Evolutionary conservation across 257 asterid genomes (phyloP).

Genomic region (Osmanthus fragrans): DNA sequence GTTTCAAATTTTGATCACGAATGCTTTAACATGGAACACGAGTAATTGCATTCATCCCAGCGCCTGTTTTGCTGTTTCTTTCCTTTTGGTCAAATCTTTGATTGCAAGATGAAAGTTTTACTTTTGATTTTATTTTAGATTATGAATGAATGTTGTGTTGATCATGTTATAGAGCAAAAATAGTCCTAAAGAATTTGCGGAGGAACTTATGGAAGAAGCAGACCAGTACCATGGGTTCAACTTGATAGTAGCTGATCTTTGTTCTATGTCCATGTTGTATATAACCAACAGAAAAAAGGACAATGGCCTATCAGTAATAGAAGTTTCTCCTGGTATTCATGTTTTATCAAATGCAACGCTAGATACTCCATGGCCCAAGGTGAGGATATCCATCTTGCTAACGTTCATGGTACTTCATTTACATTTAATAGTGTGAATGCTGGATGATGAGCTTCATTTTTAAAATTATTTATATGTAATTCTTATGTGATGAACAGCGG

Average conservation of each 20-base stretch:
- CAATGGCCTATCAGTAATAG: slow-evolving; percentile 20
- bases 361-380: slow-evolving; percentile 93
- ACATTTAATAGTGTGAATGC: background rate
- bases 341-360: slow-evolving; percentile 76
- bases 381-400: slow-evolving; percentile 9
- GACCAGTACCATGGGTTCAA: slow-evolving; percentile 65
- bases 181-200: slow-evolving; percentile 64
- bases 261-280: slow-evolving; percentile 69
- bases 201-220: slow-evolving; percentile 55
- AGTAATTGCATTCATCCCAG: background rate
- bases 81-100: background rate
- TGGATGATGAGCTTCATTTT: background rate
- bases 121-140: background rate
- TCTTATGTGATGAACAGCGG: background rate
- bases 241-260: slow-evolving; percentile 67
- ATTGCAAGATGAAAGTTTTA: background rate
- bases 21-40: background rate
- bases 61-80: background rate
- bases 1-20: background rate
- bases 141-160: background rate
- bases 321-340: slow-evolving; percentile 56
- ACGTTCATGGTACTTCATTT: no score
- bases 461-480: background rate
- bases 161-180: slow-evolving; percentile 47
- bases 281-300: slow-evolving; percentile 70